Conservation (phyloP, 768 basidiomycete species). For the Panus rudis region DNA sequence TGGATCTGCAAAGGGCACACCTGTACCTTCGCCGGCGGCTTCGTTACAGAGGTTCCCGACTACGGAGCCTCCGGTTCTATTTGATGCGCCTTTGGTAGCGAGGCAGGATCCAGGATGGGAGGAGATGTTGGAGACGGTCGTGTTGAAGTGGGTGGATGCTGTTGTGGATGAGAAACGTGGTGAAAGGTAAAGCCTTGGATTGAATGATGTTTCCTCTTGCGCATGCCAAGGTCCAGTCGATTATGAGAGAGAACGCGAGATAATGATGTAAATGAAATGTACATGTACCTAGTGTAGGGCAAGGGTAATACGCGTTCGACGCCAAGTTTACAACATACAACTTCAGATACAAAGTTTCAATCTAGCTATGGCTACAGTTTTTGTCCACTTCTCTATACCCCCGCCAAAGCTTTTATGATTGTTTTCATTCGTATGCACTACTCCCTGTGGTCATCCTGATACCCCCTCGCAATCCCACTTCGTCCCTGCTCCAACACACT, state of each 20-base stretch:
- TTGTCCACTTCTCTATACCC: not conserved
- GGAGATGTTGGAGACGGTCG: conserved; percentile 58
- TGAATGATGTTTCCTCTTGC: too few relatives aligned
- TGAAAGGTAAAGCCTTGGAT: too few relatives aligned
- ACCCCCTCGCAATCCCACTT: conserved; percentile 84
- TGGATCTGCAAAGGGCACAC: too few relatives aligned
- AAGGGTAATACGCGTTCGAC: too few relatives aligned
- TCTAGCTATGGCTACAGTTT: not conserved
- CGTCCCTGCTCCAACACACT: conserved; percentile 82
- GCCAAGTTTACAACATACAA: too few relatives aligned
- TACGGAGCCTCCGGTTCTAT: conserved; percentile 45
- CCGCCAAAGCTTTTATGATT: not conserved
- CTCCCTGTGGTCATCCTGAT: conserved; percentile 44
- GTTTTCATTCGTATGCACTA: not conserved
- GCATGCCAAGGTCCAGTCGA: too few relatives aligned
- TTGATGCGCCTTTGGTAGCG: conserved; percentile 72
- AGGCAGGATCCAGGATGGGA: conserved; percentile 76
- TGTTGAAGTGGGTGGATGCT: conserved; percentile 60
- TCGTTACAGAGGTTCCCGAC: conserved; percentile 31
- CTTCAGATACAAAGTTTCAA: not conserved
- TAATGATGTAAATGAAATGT: too few relatives aligned
- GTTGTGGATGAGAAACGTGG: conserved; percentile 54
- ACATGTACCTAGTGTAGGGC: too few relatives aligned
- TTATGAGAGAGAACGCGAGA: too few relatives aligned
- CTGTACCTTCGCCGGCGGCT: conserved; percentile 21